Percentiles rank a stretch among this genome's conserved stretches.
Conservation (phyloP, 129 eudicot genomes). For the Scalesia atractyloides region DNA sequence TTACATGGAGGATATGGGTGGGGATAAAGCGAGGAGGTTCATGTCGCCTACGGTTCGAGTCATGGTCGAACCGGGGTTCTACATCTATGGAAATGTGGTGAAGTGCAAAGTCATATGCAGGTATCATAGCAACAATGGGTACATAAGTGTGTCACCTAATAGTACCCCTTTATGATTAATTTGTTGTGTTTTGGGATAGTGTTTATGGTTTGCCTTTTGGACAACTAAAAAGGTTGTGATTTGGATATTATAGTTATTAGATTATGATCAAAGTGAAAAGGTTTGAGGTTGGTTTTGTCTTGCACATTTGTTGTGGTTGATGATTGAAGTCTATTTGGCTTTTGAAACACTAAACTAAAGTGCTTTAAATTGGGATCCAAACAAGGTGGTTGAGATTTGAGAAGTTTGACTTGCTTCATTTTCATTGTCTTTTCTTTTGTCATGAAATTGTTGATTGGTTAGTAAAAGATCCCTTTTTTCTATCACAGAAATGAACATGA, state of each 20-base stretch:
- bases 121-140: constrained; percentile 51
- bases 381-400: constrained; percentile 14
- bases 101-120: constrained; percentile 95
- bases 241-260: constrained; percentile 1
- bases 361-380: constrained; percentile 19
- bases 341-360: constrained; percentile 24
- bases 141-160: constrained; percentile 28
- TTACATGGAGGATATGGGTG: constrained; percentile 98
- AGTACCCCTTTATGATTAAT: constrained; percentile 30
- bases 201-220: constrained; percentile 34
- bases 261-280: constrained; percentile 24
- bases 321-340: constrained; percentile 33
- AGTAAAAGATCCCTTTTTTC: constrained; percentile 14
- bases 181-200: constrained; percentile 24
- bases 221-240: constrained; percentile 27
- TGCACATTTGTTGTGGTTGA: constrained; percentile 36
- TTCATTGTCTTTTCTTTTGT: constrained; percentile 36
- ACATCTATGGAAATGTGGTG: constrained; percentile 86
- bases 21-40: constrained; percentile 62
- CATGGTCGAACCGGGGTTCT: constrained; percentile 96
- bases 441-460: constrained; percentile 18
- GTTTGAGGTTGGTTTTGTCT: constrained; percentile 35
- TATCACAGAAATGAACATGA: constrained; percentile 32
- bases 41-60: constrained; percentile 61
- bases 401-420: constrained; percentile 34